Conservation (phyloP, 441 rosid genomes). For the Bocquillonia castaneifolia region DNA sequence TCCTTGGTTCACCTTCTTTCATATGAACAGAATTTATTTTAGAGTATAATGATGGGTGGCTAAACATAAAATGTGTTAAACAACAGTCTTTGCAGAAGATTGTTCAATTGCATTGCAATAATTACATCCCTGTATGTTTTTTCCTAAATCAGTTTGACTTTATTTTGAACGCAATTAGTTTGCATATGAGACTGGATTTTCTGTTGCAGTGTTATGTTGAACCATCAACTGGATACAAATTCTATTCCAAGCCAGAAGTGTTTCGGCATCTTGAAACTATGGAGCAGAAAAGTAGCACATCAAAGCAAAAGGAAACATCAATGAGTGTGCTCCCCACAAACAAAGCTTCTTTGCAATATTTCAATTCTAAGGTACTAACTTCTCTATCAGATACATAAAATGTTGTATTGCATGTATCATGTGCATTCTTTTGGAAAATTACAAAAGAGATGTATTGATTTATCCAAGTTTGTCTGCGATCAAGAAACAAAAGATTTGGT, state of each 20-base stretch:
- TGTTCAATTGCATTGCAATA: conserved; percentile 3
- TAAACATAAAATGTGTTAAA: background rate
- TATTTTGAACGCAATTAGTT: background rate
- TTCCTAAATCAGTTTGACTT: background rate
- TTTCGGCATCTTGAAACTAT: conserved; percentile 26
- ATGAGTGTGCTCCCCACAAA: conserved; percentile 4
- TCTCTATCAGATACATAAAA: background rate
- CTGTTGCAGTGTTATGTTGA: conserved; percentile 36
- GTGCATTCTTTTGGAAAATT: background rate
- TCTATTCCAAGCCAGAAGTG: conserved; percentile 42
- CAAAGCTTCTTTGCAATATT: conserved; percentile 25
- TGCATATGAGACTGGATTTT: conserved; percentile 6
- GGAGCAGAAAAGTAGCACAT: conserved; percentile 17
- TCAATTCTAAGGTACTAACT: conserved; percentile 2
- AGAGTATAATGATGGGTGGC: background rate
- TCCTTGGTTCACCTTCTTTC: background rate
- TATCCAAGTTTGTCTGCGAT: background rate
- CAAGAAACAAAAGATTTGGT: background rate
- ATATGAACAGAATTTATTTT: background rate
- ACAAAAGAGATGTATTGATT: background rate
- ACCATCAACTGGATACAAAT: conserved; percentile 29
- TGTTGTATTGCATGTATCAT: background rate
- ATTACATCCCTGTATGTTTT: background rate
- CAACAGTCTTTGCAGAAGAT: background rate
- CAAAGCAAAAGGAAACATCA: conserved; percentile 17